These are phyloP conservation scores for Penicillium sp. DNA, from an alignment of 2,329 filamentous ascomycete species.

Conservation along the genomic window DNA sequence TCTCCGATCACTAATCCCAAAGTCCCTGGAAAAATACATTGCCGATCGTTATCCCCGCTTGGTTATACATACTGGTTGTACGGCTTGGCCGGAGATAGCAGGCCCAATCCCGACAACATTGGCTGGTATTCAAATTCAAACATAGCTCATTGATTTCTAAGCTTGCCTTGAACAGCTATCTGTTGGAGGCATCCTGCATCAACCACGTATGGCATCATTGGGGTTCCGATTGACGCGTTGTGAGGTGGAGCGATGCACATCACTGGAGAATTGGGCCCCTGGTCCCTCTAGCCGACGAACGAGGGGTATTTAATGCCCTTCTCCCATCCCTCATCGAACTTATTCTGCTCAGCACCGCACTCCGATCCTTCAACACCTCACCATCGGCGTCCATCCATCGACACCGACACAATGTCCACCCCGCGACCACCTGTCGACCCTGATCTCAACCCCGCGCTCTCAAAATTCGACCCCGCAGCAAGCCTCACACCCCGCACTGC, in stretches of 20 bases:
- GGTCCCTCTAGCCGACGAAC: too few relatives aligned
- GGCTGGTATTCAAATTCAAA: too few relatives aligned
- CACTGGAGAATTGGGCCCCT: background rate
- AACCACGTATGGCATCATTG: background rate
- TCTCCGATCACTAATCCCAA: too few relatives aligned
- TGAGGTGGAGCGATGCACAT: background rate
- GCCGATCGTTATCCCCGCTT: too few relatives aligned
- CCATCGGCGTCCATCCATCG: background rate
- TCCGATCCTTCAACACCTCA: background rate
- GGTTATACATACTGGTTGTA: too few relatives aligned
- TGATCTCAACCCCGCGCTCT: background rate
- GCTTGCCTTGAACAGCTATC: too few relatives aligned
- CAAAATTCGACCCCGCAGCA: background rate
- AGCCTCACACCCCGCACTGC: background rate
- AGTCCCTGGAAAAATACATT: too few relatives aligned
- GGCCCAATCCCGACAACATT: too few relatives aligned
- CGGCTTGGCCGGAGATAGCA: too few relatives aligned
- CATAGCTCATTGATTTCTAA: too few relatives aligned
- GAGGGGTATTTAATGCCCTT: background rate
- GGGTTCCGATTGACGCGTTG: background rate
- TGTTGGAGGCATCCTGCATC: too few relatives aligned
- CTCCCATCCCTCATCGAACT: background rate
- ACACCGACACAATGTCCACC: background rate
- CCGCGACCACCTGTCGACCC: conserved; percentile 5
- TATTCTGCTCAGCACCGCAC: background rate